Evolutionary conservation across 2,329 filamentous ascomycete genomes (phyloP), one percentile per base, ranked within the genome.

Genomic region (Zopfia rhizophila): DNA sequence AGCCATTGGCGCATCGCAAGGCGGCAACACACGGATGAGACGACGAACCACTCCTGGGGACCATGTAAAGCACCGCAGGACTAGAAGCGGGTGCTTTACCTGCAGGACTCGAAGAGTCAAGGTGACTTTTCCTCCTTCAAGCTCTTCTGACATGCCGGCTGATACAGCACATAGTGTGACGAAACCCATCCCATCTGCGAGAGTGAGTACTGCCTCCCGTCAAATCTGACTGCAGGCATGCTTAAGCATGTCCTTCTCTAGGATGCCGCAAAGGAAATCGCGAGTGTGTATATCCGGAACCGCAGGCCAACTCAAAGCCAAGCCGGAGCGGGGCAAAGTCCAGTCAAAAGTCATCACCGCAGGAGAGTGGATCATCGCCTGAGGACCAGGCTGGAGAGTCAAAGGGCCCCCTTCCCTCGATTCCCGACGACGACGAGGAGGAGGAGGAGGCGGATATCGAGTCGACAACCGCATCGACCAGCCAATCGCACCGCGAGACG

Each of bases 251-350:
- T 50, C 33, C 33, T 38, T 8, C 11, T 13, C 18, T 57, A 84
- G 91, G 93, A 63, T 99, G 94, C 72, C 88, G 86, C 60, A 99
- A 97, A 73, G 94, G 93, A 37, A 89, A 86, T 58, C 84, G 94
- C 73, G 90, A 96, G 55, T 99, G 94, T 69, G 80, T 89, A 47
- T 99, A 97, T 69, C 93, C 94, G 3, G 90, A 93, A 35, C 78
- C 86, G 21, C 77, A 86, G 31, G 69, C 76, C 18, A 75, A 83
- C 33, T 68, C 76, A 29, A 74, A 77, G 38, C 66, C 76, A 28
- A 78, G 77, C 47, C 74, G 74, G 41, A 75, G 72, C 52, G 72
- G 68, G 25, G 64, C 70, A 53, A 82, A 78, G 55, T 61, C 70
- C 18, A 62, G 60, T n/a, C 66, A 65, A 35, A 76, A 75, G 33